Evolutionary conservation across 495 filamentous ascomycete species (phyloP).

Genomic region (Talaromyces stipitatus): DNA sequence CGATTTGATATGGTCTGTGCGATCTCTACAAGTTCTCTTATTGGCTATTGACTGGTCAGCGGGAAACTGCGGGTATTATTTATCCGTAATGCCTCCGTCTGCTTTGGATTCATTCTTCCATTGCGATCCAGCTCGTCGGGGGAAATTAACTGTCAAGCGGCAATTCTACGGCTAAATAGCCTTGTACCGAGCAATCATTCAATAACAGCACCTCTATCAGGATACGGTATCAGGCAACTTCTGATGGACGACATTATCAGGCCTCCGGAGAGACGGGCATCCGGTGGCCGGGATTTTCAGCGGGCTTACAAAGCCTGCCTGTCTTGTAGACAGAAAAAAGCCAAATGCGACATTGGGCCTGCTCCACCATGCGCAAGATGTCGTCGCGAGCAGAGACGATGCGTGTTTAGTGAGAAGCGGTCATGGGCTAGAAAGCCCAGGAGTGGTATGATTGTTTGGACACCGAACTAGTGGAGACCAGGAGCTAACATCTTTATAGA

Average conservation of each 20-base stretch:
- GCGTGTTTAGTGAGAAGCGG: constrained; percentile 81
- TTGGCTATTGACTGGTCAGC: neutral
- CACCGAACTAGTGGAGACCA: neutral
- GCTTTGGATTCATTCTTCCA: neutral
- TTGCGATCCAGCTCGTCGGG: neutral
- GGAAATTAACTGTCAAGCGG: neutral
- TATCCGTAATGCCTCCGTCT: neutral
- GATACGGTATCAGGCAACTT: neutral
- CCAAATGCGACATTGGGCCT: constrained; percentile 43
- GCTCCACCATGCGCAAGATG: constrained; percentile 92
- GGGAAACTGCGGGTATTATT: neutral
- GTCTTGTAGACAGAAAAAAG: constrained; percentile 40
- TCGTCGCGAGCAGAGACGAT: constrained; percentile 81
- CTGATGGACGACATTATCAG: constrained; percentile 23
- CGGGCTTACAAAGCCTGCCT: constrained; percentile 45
- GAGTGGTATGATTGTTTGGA: constrained; percentile 18
- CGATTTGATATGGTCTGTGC: neutral
- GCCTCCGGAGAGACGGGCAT: constrained; percentile 18
- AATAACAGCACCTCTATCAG: neutral
- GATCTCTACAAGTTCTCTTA: neutral
- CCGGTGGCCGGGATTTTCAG: constrained; percentile 32
- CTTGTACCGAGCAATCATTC: neutral
- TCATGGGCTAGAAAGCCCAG: constrained; percentile 37
- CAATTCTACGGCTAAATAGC: neutral
- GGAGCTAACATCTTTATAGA: neutral